Conservation (phyloP, 176 grass and related monocot species). For the Eragrostis nindensis region DNA sequence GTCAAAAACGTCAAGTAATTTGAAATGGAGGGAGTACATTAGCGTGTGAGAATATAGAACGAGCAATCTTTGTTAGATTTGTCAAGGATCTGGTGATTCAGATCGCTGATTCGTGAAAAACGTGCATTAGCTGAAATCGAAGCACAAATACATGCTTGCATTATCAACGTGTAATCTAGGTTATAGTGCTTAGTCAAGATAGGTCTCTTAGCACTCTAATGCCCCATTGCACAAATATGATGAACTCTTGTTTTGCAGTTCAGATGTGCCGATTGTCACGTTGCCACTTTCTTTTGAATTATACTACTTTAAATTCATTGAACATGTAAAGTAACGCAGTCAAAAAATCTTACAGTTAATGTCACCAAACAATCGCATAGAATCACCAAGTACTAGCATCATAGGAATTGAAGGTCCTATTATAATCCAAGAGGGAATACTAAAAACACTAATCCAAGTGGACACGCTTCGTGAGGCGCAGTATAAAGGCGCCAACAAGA, state of each 20-base stretch:
- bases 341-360: no score
- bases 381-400: no score
- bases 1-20: no score
- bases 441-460: neutral
- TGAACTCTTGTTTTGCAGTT: no score
- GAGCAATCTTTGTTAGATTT: neutral
- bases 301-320: no score
- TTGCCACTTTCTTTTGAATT: no score
- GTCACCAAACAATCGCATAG: no score
- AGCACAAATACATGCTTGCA: neutral
- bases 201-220: neutral
- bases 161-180: neutral
- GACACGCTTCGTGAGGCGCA: neutral
- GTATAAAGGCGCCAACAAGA: neutral
- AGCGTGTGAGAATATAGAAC: neutral
- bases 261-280: no score
- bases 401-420: no score
- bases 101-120: neutral
- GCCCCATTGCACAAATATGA: neutral
- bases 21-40: no score
- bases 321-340: no score
- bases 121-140: no score
- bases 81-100: neutral
- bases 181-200: neutral
- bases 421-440: neutral